Base-by-base conservation (phyloP, 108 stramenopile species). In the Discostella stelligeroides region DNA sequence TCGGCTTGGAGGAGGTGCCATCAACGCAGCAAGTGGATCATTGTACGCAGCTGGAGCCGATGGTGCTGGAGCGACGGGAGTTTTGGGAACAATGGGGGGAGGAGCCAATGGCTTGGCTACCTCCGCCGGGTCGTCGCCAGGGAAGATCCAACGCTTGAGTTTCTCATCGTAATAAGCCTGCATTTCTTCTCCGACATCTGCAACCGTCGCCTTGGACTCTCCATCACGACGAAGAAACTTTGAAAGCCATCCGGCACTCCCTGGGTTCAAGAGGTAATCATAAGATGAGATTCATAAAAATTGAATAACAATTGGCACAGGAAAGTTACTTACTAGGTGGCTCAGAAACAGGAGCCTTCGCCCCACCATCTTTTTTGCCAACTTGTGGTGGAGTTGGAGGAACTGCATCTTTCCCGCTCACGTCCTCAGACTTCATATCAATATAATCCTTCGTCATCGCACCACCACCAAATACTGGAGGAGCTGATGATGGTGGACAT, bases 21-120 rank as follows among this genome's bases (percentile, higher is more conserved):
- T 96, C 84, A 96, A 78, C 23, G 90, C 87, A 28, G 92, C 87
- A 14, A 96, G 71, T n/a, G 95, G 92, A 81, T 95, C 95, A 56
- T 75, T 85, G n/a, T 57, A 62, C 7, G 77, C 51, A 12, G 65
- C 68, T 13, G 61, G 60, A 47, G 70, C 56, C 45, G 62, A 46
- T 48, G 60, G 13, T 46, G 56, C 41, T 17, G 47, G 15, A 73
- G 70, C 37, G 53, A 65, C 4, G 68, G 63, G 27, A 54, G 37
- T 65, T 12, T 57, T 63, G 13, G 73, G 62, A 6, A 67, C 75
- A 29, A 81, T 92, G 8, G 95, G 90, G 7, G 95, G 95, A 41
- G 92, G 95, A 10, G 87, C 87, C 18, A 91, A 61, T 24, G 95
- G 92, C 48, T 75, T 76, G 25, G 83, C 88, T 23, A 85, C 50